Conservation (phyloP, 1,284 basidiomycete genomes). For the Boletus smithii region DNA sequence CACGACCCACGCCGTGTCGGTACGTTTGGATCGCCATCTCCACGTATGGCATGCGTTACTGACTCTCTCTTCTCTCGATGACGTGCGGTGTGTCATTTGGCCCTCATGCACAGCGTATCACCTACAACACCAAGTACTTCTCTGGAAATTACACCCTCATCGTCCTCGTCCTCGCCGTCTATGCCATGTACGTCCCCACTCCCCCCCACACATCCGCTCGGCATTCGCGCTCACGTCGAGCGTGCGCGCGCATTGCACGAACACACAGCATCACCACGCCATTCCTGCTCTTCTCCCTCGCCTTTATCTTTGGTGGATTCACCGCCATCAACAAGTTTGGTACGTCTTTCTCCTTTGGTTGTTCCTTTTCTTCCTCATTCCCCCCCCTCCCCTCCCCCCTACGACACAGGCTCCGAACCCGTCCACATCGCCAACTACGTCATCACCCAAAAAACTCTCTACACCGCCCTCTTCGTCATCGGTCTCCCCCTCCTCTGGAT, state of each 20-base stretch:
- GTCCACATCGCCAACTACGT: slow-evolving; percentile 75
- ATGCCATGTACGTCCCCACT: slow-evolving; percentile 68
- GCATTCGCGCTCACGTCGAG: too few relatives aligned
- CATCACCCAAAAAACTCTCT: slow-evolving; percentile 81
- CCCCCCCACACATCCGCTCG: background rate
- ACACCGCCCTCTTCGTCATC: slow-evolving; percentile 76
- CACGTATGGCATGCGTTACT: too few relatives aligned
- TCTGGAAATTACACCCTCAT: slow-evolving; percentile 91
- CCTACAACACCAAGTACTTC: slow-evolving; percentile 93
- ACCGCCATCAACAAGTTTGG: slow-evolving; percentile 87
- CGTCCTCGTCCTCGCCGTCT: slow-evolving; percentile 79
- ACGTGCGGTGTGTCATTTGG: background rate
- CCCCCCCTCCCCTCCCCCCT: background rate
- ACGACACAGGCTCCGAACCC: slow-evolving; percentile 62
- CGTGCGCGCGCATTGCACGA: too few relatives aligned
- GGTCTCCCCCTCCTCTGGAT: slow-evolving; percentile 70
- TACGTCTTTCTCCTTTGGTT: slow-evolving; percentile 42
- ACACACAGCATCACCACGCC: slow-evolving; percentile 77
- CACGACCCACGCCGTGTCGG: slow-evolving; percentile 66
- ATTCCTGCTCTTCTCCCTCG: slow-evolving; percentile 78
- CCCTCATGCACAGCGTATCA: slow-evolving; percentile 63
- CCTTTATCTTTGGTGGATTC: slow-evolving; percentile 92
- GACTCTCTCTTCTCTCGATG: background rate
- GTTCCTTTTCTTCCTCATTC: background rate
- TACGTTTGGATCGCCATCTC: slow-evolving; percentile 13